phyloP scores from a whole-genome alignment of 2,329 filamentous ascomycete genomes.

The Trichoderma cornu-damae region DNA sequence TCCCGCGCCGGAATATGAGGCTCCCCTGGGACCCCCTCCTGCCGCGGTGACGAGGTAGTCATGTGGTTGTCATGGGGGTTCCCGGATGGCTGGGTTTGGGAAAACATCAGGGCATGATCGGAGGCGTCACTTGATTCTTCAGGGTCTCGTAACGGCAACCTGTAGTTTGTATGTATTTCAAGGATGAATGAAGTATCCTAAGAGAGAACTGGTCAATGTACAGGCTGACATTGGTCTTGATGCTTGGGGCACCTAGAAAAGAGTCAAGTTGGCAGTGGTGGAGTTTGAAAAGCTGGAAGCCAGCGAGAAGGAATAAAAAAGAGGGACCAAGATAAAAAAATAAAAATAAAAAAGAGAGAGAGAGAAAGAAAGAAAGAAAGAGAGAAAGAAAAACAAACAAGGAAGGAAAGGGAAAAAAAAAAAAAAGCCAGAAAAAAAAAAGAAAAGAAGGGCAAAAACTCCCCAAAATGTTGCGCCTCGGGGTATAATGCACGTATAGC shows the following conservation, averaged over 20 bases:
- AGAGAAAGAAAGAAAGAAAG: not conserved
- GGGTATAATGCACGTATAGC: constrained; percentile 10
- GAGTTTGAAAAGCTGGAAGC: not conserved
- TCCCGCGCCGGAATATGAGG: constrained; percentile 30
- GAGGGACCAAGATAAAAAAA: not conserved
- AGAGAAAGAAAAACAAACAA: not conserved
- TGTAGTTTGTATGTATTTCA: not conserved
- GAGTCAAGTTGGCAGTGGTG: not conserved
- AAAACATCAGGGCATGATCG: no score
- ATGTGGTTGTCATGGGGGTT: not conserved
- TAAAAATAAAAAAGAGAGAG: not conserved
- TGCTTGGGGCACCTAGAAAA: not conserved
- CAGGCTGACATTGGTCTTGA: not conserved
- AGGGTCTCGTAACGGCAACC: not conserved
- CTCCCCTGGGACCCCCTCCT: constrained; percentile 48
- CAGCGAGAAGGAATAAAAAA: not conserved
- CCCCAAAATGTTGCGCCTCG: not conserved
- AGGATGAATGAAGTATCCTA: not conserved
- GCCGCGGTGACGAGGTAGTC: constrained; percentile 7
- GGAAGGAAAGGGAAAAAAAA: no score
- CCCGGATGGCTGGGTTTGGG: no score
- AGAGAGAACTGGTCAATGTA: not conserved
- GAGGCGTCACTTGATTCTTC: not conserved
- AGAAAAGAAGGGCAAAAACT: not conserved
- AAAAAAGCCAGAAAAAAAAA: no score